Conservation (phyloP, 331 rosid genomes). For the Erythrophleum ivorense region DNA sequence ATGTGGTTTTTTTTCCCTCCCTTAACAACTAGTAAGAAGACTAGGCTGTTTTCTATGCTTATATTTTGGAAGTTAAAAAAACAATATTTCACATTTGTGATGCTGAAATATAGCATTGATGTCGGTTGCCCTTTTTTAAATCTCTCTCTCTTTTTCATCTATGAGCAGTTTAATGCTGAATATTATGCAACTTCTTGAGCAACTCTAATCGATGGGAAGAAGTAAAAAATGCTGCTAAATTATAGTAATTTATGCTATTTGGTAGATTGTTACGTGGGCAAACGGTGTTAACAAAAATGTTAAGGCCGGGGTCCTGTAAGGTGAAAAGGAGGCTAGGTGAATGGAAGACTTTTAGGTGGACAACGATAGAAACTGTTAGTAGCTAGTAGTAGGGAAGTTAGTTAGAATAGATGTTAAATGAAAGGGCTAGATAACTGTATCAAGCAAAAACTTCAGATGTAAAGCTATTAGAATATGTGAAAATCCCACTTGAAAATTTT, state of each 20-base stretch:
- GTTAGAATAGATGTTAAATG: not conserved
- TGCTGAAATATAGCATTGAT: slow-evolving; percentile 4
- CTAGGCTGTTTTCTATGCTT: not conserved
- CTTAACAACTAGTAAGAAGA: not conserved
- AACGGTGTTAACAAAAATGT: not conserved
- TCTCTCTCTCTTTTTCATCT: not conserved
- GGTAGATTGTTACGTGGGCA: not conserved
- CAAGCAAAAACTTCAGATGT: not conserved
- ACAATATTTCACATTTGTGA: not conserved
- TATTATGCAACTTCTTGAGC: not conserved
- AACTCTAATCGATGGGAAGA: not conserved
- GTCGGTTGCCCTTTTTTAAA: not conserved
- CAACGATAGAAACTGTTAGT: not conserved
- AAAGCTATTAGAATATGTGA: not conserved
- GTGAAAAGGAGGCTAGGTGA: not conserved
- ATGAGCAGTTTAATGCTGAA: not conserved
- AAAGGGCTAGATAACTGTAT: not conserved
- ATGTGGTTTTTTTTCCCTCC: not conserved
- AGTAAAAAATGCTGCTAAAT: not conserved
- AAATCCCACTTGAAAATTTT: not conserved
- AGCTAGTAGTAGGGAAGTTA: not conserved
- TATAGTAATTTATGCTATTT: not conserved
- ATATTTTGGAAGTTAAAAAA: slow-evolving; percentile 7
- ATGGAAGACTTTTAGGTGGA: not conserved
- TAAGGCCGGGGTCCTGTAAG: not conserved